Conservation (phyloP, 805 yeast genomes). For the Saccharomycopsis sp. region DNA sequence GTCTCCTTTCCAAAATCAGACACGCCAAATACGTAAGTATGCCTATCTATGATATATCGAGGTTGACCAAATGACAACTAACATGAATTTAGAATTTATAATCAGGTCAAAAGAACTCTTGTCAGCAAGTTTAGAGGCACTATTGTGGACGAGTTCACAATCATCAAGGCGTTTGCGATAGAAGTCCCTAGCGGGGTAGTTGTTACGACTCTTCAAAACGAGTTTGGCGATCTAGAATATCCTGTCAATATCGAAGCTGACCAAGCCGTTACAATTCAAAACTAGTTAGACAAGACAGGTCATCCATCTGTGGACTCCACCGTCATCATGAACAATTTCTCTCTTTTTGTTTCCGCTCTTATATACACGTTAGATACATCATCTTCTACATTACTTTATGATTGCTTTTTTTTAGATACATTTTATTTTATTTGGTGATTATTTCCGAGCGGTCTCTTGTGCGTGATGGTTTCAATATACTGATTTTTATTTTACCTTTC, state of each 20-base stretch:
- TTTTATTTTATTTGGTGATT: no score
- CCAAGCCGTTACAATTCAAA: conserved; percentile 4
- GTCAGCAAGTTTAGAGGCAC: conserved; percentile 9
- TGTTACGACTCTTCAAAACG: not conserved
- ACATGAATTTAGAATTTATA: conserved; percentile 8
- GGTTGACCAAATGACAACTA: not conserved
- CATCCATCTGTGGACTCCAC: not conserved
- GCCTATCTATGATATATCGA: not conserved
- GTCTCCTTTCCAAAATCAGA: conserved; percentile 14
- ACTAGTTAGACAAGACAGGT: not conserved
- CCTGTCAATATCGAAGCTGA: conserved; percentile 17
- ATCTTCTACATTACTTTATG: no score
- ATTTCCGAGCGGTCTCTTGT: no score
- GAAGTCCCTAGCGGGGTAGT: conserved; percentile 5
- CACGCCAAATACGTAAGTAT: conserved; percentile 15
- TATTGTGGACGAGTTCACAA: conserved; percentile 12
- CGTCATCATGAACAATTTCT: not conserved
- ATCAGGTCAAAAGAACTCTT: conserved; percentile 14
- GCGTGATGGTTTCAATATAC: no score
- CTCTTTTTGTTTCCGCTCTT: not conserved
- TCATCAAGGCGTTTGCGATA: conserved; percentile 17
- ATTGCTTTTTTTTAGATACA: no score
- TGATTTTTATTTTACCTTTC: no score
- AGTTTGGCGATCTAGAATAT: not conserved
- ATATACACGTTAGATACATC: not conserved